phyloP scores from a whole-genome alignment of 768 basidiomycete genomes.

The Boletus pseudopeckii region DNA sequence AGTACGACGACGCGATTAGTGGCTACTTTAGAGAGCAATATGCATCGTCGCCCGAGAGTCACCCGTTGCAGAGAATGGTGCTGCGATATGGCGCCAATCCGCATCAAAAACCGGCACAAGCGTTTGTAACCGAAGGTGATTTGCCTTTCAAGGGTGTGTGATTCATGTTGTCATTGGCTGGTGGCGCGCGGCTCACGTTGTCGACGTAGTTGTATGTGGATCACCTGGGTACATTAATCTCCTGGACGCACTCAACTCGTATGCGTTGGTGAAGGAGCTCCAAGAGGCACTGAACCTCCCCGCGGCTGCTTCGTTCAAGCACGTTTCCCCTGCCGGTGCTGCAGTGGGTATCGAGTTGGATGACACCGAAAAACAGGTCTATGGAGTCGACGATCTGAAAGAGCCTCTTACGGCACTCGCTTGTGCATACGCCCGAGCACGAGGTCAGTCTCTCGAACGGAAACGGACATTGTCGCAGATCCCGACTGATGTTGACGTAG shows the following conservation, averaged over 20 bases:
- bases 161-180: background rate
- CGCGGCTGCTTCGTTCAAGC: slow-evolving; percentile 98
- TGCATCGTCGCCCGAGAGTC: slow-evolving; percentile 78
- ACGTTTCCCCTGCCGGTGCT: slow-evolving; percentile 97
- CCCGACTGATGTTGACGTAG: slow-evolving; percentile 35
- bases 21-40: slow-evolving; percentile 97
- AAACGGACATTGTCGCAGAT: background rate
- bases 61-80: slow-evolving; percentile 75
- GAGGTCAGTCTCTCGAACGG: slow-evolving; percentile 51
- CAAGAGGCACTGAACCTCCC: slow-evolving; percentile 83
- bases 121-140: slow-evolving; percentile 83
- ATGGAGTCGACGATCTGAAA: slow-evolving; percentile 94
- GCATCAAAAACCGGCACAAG: slow-evolving; percentile 98
- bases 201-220: slow-evolving; percentile 70
- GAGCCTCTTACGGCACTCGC: slow-evolving; percentile 87
- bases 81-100: slow-evolving; percentile 97
- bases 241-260: slow-evolving; percentile 95
- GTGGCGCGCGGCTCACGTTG: slow-evolving; percentile 1
- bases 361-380: slow-evolving; percentile 87
- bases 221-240: slow-evolving; percentile 99
- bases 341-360: slow-evolving; percentile 85
- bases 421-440: slow-evolving; percentile 91
- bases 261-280: slow-evolving; percentile 91
- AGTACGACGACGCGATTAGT: slow-evolving; percentile 93
- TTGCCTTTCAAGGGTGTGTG: slow-evolving; percentile 87